Percentiles rank a stretch among this genome's conserved stretches.
These are phyloP conservation scores for Cutaneotrichosporon sp. DNA, from an alignment of 1,284 basidiomycete genomes.

Conservation along the genomic window DNA sequence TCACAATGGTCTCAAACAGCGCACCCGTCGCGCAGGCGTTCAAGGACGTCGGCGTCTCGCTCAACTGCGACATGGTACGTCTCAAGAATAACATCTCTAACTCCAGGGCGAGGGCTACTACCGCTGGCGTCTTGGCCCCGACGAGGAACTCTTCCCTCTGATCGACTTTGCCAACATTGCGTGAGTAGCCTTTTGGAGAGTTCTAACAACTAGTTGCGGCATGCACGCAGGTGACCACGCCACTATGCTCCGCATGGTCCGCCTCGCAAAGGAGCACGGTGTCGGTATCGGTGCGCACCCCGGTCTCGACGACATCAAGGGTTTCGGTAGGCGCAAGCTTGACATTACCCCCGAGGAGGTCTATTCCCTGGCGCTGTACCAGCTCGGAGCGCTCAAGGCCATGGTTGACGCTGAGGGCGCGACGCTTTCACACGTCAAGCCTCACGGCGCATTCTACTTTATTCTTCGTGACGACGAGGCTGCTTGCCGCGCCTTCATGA, in stretches of 20 bases:
- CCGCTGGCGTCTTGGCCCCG: conserved; percentile 43
- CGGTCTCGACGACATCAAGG: conserved; percentile 25
- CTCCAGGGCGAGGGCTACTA: conserved; percentile 33
- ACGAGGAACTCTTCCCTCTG: conserved; percentile 43
- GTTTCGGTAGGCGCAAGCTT: conserved; percentile 21
- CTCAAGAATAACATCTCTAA: background rate
- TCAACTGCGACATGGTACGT: conserved; percentile 20
- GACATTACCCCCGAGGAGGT: conserved; percentile 25
- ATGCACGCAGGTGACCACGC: conserved; percentile 48
- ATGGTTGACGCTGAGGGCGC: conserved; percentile 43
- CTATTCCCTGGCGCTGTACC: conserved; percentile 31
- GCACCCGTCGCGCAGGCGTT: conserved; percentile 1
- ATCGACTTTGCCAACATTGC: conserved; percentile 28
- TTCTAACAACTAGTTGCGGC: conserved; percentile 41
- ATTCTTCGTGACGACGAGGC: conserved; percentile 39
- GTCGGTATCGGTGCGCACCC: conserved; percentile 45
- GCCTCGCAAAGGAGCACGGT: conserved; percentile 39
- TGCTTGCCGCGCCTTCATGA: conserved; percentile 38
- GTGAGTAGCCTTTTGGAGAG: background rate
- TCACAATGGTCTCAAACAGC: background rate
- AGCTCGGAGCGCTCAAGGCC: conserved; percentile 44
- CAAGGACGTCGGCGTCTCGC: conserved; percentile 14
- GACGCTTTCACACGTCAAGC: conserved; percentile 40
- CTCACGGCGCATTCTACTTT: conserved; percentile 33
- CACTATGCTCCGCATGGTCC: conserved; percentile 45